Conservation (phyloP, 2,329 filamentous ascomycete genomes). For the Chaetomiaceae sp. region DNA sequence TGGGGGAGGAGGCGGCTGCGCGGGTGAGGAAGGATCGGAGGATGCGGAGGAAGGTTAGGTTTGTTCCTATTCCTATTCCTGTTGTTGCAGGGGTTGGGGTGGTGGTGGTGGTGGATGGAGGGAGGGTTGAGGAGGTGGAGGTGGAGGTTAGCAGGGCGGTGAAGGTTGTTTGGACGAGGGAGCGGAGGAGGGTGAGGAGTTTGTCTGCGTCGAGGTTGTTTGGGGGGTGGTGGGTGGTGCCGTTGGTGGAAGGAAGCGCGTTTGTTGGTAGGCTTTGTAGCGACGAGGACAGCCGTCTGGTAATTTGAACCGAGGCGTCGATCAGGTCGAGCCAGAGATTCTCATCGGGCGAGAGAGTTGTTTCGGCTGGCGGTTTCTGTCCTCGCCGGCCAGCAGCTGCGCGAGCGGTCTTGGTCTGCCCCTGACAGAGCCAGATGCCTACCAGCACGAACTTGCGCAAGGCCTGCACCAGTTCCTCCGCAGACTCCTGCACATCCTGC, state of each 20-base stretch:
- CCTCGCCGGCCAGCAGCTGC: constrained; percentile 47
- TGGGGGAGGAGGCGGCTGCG: constrained; percentile 76
- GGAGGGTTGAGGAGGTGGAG: constrained; percentile 53
- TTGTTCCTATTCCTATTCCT: constrained; percentile 38
- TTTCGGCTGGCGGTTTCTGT: constrained; percentile 41
- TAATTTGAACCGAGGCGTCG: constrained; percentile 58
- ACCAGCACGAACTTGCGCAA: constrained; percentile 88
- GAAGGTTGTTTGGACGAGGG: constrained; percentile 84
- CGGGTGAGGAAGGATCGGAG: constrained; percentile 82
- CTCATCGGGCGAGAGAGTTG: constrained; percentile 50
- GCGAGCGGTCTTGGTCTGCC: constrained; percentile 64
- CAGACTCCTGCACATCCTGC: constrained; percentile 54
- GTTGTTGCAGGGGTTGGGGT: constrained; percentile 63
- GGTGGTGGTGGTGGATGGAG: constrained; percentile 32
- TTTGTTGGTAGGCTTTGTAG: constrained; percentile 36
- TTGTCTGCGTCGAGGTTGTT: constrained; percentile 50
- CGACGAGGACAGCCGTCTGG: constrained; percentile 57
- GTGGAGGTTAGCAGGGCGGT: constrained; percentile 78
- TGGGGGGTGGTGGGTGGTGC: constrained; percentile 22
- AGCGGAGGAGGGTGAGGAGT: constrained; percentile 65
- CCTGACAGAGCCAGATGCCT: constrained; percentile 92
- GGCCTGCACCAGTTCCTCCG: constrained; percentile 68
- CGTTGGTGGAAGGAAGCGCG: constrained; percentile 20
- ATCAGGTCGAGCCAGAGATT: constrained; percentile 58
- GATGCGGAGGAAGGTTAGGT: constrained; percentile 81